A percentile compares a stretch with the other conserved stretches of the same genome.
Evolutionary conservation across 208 protist species (phyloP).

Genomic region (Leptomonas seymouri): DNA sequence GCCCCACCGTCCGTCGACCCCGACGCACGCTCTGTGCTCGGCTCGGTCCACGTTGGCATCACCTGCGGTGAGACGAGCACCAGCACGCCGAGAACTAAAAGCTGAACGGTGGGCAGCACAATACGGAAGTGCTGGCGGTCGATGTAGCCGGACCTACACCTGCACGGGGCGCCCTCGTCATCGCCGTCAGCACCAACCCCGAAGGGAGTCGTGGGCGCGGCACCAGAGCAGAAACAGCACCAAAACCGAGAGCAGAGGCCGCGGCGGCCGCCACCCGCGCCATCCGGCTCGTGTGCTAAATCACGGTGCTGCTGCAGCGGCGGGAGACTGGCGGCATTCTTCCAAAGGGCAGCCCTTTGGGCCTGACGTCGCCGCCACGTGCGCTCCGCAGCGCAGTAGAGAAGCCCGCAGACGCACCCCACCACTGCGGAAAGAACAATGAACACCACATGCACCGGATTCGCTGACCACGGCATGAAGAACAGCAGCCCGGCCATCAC

Average conservation of each 20-base stretch:
- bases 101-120: slow-evolving; percentile 44
- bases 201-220: neutral
- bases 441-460: slow-evolving; percentile 67
- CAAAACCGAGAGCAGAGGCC: neutral
- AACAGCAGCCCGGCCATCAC: slow-evolving; percentile 61
- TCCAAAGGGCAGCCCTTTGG: neutral
- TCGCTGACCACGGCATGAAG: slow-evolving; percentile 75
- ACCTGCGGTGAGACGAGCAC: slow-evolving; percentile 77
- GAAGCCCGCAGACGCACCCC: slow-evolving; percentile 40
- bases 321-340: neutral
- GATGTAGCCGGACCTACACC: slow-evolving; percentile 9
- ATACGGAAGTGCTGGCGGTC: slow-evolving; percentile 23
- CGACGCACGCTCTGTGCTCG: neutral
- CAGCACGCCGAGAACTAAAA: slow-evolving; percentile 71
- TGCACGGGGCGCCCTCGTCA: neutral
- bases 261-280: neutral
- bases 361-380: slow-evolving; percentile 8
- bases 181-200: slow-evolving; percentile 1
- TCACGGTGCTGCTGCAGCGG: neutral
- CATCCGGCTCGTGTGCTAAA: neutral
- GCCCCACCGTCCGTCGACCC: slow-evolving; percentile 1
- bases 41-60: slow-evolving; percentile 39
- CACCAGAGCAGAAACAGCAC: neutral
- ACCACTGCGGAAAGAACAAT: slow-evolving; percentile 52
- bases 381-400: slow-evolving; percentile 38